Percentiles rank a stretch among this genome's conserved stretches.
Conservation (phyloP, 192 early-diverging fungal genomes). For the Spinellus fusiger region DNA sequence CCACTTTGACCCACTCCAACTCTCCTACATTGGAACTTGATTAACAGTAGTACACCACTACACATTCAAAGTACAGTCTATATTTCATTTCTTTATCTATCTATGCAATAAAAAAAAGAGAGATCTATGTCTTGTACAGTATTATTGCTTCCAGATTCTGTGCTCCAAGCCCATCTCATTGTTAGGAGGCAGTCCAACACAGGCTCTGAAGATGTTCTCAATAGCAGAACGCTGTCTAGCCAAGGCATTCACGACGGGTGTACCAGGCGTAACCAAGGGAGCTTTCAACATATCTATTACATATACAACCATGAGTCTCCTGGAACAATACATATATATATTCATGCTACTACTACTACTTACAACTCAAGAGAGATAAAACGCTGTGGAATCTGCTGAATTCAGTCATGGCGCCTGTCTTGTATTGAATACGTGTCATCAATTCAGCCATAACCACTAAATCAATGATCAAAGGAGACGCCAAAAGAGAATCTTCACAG, state of each 20-base stretch:
- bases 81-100: background rate
- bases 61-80: background rate
- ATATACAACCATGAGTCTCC: background rate
- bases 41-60: background rate
- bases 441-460: slow-evolving; percentile 93
- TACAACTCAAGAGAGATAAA: slow-evolving; percentile 74
- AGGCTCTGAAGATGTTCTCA: slow-evolving; percentile 98
- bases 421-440: slow-evolving; percentile 94
- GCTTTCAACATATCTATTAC: slow-evolving; percentile 88
- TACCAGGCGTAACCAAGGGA: slow-evolving; percentile 86
- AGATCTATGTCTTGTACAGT: background rate
- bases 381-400: slow-evolving; percentile 91
- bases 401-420: slow-evolving; percentile 66
- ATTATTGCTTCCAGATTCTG: slow-evolving; percentile 49
- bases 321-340: background rate
- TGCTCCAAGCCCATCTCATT: slow-evolving; percentile 97
- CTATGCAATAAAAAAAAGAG: background rate
- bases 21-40: slow-evolving; percentile 15
- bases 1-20: background rate
- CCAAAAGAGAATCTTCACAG: slow-evolving; percentile 98
- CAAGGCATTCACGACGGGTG: slow-evolving; percentile 94
- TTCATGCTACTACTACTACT: background rate
- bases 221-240: slow-evolving; percentile 92
- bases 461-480: slow-evolving; percentile 96
- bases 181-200: slow-evolving; percentile 90